phyloP scores from a whole-genome alignment of 768 basidiomycete genomes.

The Lactarius hengduanensis region DNA sequence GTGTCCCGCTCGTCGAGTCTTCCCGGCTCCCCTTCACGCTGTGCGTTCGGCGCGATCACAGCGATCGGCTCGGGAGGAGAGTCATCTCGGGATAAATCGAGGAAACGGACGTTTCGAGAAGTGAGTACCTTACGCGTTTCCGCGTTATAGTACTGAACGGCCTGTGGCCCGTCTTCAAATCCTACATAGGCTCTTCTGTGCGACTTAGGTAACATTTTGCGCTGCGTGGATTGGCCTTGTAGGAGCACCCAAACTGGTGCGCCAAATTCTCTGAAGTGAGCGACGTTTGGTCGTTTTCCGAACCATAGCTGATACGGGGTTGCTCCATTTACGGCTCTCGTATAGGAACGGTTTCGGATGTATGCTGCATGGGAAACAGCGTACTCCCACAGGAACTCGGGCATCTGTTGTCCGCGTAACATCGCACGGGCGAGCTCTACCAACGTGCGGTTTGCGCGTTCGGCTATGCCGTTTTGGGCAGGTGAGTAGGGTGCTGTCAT shows the following conservation, averaged over 20 bases:
- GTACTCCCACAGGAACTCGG: no score
- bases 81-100: no score
- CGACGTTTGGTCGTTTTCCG: accelerated
- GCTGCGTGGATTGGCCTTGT: neutral
- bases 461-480: neutral
- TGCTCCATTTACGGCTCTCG: no score
- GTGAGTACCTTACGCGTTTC: neutral
- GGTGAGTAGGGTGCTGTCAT: neutral
- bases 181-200: neutral
- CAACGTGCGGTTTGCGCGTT: neutral
- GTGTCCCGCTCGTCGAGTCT: no score
- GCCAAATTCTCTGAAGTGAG: no score
- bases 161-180: neutral
- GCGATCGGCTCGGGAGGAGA: no score
- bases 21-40: no score
- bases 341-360: no score
- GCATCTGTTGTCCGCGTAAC: no score
- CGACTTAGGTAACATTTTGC: neutral
- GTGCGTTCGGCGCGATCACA: no score
- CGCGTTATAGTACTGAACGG: neutral
- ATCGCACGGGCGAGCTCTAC: neutral
- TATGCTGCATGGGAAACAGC: no score
- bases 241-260: neutral
- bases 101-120: neutral
- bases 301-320: no score